phyloP scores from a whole-genome alignment of 1,284 basidiomycete species.

The Acaromyces ingoldii region DNA sequence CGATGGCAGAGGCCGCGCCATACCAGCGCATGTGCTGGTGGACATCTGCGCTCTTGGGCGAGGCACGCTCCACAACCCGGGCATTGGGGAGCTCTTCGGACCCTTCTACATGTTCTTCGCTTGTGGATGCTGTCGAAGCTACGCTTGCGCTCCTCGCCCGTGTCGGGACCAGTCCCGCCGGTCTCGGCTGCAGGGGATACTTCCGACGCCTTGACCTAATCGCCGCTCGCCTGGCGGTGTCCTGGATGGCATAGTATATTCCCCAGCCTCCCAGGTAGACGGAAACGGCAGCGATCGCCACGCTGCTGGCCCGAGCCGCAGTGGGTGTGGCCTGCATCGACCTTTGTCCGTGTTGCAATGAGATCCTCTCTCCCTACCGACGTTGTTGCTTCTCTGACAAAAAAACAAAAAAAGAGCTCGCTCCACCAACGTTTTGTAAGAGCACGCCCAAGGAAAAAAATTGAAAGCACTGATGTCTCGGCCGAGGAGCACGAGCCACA shows the following conservation, averaged over 20 bases:
- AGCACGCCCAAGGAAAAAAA: no score
- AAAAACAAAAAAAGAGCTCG: no score
- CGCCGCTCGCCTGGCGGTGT: slow-evolving; percentile 18
- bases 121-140: no score
- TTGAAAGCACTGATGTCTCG: no score
- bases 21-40: slow-evolving; percentile 19
- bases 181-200: slow-evolving; percentile 17
- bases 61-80: slow-evolving; percentile 6
- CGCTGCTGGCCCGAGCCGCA: neutral
- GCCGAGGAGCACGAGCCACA: no score
- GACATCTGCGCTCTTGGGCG: neutral
- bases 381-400: no score
- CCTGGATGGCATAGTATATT: slow-evolving; percentile 35
- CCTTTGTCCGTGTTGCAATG: no score
- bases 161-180: neutral
- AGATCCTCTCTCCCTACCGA: no score
- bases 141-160: neutral
- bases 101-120: slow-evolving; percentile 6
- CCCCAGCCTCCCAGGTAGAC: slow-evolving; percentile 22
- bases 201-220: slow-evolving; percentile 18
- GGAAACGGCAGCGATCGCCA: neutral
- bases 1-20: slow-evolving; percentile 33
- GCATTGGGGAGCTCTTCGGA: slow-evolving; percentile 9
- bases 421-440: no score
- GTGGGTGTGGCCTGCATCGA: no score